Conservation (phyloP, 1,139 yeast species). For the Saccharomyces hybrid region DNA sequence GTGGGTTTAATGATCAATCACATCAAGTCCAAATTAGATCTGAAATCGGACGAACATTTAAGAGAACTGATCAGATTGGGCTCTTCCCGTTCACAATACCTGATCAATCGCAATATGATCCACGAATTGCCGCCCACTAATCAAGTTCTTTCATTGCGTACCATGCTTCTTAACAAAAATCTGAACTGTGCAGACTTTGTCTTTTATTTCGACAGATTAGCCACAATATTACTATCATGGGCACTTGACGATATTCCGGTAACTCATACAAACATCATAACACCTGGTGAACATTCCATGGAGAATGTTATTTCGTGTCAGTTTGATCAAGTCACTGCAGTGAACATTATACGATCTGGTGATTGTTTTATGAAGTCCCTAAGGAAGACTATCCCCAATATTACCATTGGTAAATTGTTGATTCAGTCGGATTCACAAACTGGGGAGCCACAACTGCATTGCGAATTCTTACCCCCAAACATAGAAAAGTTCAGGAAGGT, state of each 20-base stretch:
- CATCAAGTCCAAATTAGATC: conserved; percentile 59
- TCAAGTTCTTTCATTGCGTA: conserved; percentile 65
- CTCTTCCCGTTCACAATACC: conserved; percentile 11
- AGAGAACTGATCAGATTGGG: conserved; percentile 33
- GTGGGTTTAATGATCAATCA: conserved; percentile 72
- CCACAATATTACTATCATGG: conserved; percentile 55
- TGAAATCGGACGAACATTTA: conserved; percentile 62
- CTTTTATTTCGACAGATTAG: conserved; percentile 76
- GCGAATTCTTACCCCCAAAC: conserved; percentile 48
- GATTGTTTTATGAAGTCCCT: conserved; percentile 81
- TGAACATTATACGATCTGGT: conserved; percentile 81
- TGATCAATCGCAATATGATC: conserved; percentile 14
- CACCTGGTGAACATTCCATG: conserved; percentile 38
- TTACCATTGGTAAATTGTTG: conserved; percentile 70
- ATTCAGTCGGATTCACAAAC: conserved; percentile 83
- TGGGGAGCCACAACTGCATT: conserved; percentile 90
- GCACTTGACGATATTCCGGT: conserved; percentile 48
- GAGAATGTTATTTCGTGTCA: conserved; percentile 37
- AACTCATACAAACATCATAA: conserved; percentile 31
- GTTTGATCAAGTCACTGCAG: conserved; percentile 52
- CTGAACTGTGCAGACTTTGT: conserved; percentile 70
- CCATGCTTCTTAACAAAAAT: conserved; percentile 50
- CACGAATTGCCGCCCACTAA: conserved; percentile 47
- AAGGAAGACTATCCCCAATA: conserved; percentile 66
- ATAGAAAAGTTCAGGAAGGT: conserved; percentile 39